These are phyloP conservation scores for Pisolithus albus DNA, from an alignment of 768 basidiomycete species.

Conservation along the genomic window DNA sequence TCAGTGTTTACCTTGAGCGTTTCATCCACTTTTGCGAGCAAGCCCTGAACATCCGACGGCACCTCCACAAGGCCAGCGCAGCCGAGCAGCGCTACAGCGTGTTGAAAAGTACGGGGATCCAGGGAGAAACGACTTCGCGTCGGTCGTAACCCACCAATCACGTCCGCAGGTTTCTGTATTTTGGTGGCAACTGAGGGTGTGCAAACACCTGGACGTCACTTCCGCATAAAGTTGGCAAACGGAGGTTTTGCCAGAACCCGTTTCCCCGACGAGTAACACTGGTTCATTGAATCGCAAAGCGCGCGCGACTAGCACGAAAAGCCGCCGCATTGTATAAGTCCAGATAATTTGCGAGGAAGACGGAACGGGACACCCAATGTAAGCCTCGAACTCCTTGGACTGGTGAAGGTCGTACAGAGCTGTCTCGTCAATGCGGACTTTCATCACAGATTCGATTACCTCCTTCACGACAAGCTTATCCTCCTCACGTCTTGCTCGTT, in stretches of 20 bases:
- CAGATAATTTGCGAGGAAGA: conserved; percentile 60
- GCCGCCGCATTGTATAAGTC: conserved; percentile 89
- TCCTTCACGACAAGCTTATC: conserved; percentile 89
- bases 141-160: conserved; percentile 90
- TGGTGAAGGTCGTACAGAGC: conserved; percentile 57
- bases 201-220: conserved; percentile 50
- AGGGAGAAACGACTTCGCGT: conserved; percentile 63
- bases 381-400: conserved; percentile 35
- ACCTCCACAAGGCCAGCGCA: conserved; percentile 31
- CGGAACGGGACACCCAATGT: conserved; percentile 51
- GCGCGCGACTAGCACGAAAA: conserved; percentile 78
- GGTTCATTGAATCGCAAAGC: conserved; percentile 90
- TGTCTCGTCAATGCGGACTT: conserved; percentile 71
- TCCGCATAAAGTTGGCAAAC: conserved; percentile 87
- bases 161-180: conserved; percentile 97
- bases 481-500: conserved; percentile 76
- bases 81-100: conserved; percentile 37
- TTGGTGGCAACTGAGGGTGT: conserved; percentile 90
- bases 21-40: conserved; percentile 20
- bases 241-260: conserved; percentile 95
- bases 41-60: conserved; percentile 18
- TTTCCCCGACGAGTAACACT: conserved; percentile 92
- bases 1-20: conserved; percentile 25
- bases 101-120: conserved; percentile 43
- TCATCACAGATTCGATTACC: conserved; percentile 85